Evolutionary conservation across 768 basidiomycete species (phyloP), one percentile per base, ranked within the genome.

Genomic region (Pleurotus tuber-regium): DNA sequence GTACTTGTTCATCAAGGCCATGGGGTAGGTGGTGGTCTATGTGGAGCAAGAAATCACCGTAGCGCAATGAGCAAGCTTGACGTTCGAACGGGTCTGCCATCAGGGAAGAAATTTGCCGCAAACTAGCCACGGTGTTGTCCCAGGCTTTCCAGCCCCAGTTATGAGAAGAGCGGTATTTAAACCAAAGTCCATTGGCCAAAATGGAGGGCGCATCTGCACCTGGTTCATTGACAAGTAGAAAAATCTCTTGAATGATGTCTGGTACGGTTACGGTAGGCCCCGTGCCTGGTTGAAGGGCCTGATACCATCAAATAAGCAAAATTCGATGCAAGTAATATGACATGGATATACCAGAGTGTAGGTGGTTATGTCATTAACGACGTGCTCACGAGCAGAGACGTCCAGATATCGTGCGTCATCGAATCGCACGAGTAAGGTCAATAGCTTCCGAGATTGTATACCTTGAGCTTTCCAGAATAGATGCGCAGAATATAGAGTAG

Each of bases 111-210:
- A n/a, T n/a, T 62, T 87, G 85, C 36, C 84, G 86, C 38, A 92
- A 70, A 46, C 84, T 85, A 4, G 86, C 81, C 38, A 92, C 74
- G 1, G 85, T 82, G 59, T 88, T 91, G 62, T 91, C 88, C 89
- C 89, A 92, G 16, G 87, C 86, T 58, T 84, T 86, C 82, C 82
- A 86, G 1, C 79, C 88, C 88, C 89, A 91, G 58, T 89, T 80
- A 11, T 66, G 60, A 0, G 87, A 80, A 12, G 79, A 80, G 36
- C 86, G 82, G 58, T 91, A 91, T 61, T 88, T 87, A 66, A 88
- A 87, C 90, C 90, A 92, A 11, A 92, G 71, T 40, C 78, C 78
- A 57, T 86, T 87, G 0, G 89, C 89, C 18, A 92, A 79, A 41
- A 78, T 76, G 1, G 83, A 83, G 2, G 87, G 78, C 4, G 83